Evolutionary conservation across 352 stramenopile species (phyloP), one percentile per base, ranked within the genome.

Genomic region (Globisporangium nunn): DNA sequence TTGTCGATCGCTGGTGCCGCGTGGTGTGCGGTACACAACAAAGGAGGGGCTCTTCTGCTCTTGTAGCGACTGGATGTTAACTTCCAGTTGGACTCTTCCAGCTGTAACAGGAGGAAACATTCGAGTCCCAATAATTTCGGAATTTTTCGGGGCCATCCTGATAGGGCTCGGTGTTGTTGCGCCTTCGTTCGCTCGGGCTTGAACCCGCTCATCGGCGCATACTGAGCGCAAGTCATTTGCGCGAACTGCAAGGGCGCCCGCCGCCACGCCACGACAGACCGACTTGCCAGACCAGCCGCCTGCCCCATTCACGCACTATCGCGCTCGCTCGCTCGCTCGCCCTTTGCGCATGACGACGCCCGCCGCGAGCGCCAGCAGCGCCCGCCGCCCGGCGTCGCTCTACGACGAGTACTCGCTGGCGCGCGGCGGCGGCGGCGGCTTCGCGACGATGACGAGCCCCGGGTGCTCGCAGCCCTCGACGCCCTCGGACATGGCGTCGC

Each of bases 341-440:
- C 18, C 6, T 15, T 46, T 18, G 40, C 40, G 40, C 40, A 46
- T 29, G 48, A 39, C 47, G 47, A 52, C 47, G 47, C 23, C 47
- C 18, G 29, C 48, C 15, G 35, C 48, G 14, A 31, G 31, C 33
- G 33, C 31, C 49, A 54, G 30, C 30, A 44, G 31, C 31, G 11
- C 7, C 33, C 37, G 6, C 29, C 4, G 41, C 48, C n/a, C 45
- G 18, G 57, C 15, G 41, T 63, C 57, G 81, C 78, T 88, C 63
- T 88, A 88, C 70, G 78, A 84, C 50, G 75, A 71, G 68, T 88
- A 86, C 56, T 74, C 78, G 64, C 71, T 88, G 14, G 78, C 70
- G 39, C 33, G 6, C 10, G 31, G 31, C 30, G 31, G 28, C 33
- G 17, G 18, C 31, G 50, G 65, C 4, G 45, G 10, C 41, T n/a